Conservation (phyloP, 805 yeast genomes). For the Pichia manshurica region DNA sequence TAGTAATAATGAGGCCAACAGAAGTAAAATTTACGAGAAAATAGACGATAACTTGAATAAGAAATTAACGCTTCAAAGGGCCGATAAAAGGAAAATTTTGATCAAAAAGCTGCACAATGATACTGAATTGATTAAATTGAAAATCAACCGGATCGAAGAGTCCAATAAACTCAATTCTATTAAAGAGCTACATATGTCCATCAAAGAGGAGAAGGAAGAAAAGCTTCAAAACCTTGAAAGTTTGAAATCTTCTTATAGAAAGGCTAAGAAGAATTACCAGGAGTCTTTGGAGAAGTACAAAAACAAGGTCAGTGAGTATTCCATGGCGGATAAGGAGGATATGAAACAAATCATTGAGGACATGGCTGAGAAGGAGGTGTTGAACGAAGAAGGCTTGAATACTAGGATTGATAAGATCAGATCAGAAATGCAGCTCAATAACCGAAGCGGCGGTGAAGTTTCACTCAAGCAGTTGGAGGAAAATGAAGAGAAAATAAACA, state of each 20-base stretch:
- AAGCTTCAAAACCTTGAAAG: slow-evolving; percentile 19
- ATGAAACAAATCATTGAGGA: slow-evolving; percentile 33
- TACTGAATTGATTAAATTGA: slow-evolving; percentile 20
- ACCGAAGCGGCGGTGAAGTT: slow-evolving; percentile 25
- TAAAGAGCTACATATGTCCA: slow-evolving; percentile 24
- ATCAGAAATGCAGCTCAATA: slow-evolving; percentile 33
- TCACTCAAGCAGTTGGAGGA: slow-evolving; percentile 29
- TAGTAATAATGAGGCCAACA: not conserved
- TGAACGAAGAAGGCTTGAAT: slow-evolving; percentile 34
- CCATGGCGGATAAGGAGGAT: slow-evolving; percentile 36
- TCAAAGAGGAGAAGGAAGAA: slow-evolving; percentile 26
- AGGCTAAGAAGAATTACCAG: slow-evolving; percentile 20
- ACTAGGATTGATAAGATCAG: slow-evolving; percentile 37
- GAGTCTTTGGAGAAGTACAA: slow-evolving; percentile 28
- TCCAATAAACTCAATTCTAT: slow-evolving; percentile 30
- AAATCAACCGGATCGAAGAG: slow-evolving; percentile 31
- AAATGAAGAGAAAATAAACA: slow-evolving; percentile 35
- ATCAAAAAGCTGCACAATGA: slow-evolving; percentile 27
- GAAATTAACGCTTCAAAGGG: not conserved
- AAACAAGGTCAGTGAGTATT: slow-evolving; percentile 31
- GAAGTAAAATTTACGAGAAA: not conserved
- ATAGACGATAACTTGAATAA: not conserved
- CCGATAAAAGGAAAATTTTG: not conserved
- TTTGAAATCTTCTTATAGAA: slow-evolving; percentile 13
- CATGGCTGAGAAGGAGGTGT: slow-evolving; percentile 30